Conservation (phyloP, 179 eudicot species). For the Camellia oleifera region DNA sequence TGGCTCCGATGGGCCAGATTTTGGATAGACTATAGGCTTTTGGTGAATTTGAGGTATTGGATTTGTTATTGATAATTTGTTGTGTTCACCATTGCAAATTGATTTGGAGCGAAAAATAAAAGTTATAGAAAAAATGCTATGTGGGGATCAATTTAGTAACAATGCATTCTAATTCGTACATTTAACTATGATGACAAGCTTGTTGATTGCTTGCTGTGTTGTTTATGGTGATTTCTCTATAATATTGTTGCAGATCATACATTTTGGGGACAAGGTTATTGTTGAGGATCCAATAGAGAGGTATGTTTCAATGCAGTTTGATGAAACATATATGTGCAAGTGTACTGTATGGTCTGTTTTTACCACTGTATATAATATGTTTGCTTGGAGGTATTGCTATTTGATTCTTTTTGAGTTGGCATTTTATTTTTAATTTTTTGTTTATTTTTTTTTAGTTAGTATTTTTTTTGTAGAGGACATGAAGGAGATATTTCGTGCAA, state of each 20-base stretch:
- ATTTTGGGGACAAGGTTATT: constrained; percentile 91
- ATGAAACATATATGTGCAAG: constrained; percentile 7
- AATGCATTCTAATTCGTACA: not conserved
- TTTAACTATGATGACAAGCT: not conserved
- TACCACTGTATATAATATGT: too few species aligned
- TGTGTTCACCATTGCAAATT: not conserved
- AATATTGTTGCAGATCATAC: constrained; percentile 39
- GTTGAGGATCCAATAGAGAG: constrained; percentile 88
- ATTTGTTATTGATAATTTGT: not conserved
- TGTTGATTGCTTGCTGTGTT: not conserved
- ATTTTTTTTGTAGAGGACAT: not conserved
- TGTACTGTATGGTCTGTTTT: too few species aligned
- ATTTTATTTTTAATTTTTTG: too few species aligned
- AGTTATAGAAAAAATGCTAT: too few species aligned
- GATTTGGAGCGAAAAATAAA: too few species aligned
- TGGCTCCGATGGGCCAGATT: constrained; percentile 90
- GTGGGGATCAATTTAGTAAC: not conserved
- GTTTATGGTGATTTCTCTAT: not conserved
- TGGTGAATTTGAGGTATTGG: constrained; percentile 87
- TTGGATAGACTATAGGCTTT: constrained; percentile 73
- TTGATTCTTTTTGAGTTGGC: constrained; percentile 5
- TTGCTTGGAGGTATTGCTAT: not conserved
- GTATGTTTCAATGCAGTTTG: constrained; percentile 32
- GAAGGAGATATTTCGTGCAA: not conserved
- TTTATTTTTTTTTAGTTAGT: too few species aligned